Base-by-base conservation (phyloP, 306 rosid species). In the Gillenia trifoliata region DNA sequence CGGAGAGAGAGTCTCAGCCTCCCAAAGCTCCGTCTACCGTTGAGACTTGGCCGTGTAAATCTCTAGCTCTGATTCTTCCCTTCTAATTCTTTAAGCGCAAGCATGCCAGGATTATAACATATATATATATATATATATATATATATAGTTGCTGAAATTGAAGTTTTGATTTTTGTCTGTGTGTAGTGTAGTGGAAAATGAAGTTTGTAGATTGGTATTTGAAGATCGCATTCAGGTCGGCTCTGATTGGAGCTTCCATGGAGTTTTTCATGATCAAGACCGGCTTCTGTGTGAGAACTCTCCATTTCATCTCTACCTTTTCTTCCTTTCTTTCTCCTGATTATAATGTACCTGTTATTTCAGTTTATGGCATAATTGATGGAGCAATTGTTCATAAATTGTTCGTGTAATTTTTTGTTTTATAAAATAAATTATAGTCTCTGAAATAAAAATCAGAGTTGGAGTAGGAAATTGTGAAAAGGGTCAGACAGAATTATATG, bases 231-330 rank as follows among this genome's bases (percentile, higher is more conserved):
- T 71, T 76, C 49, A 96, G 75, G 10, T 90, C 96, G 1, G 92
- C 93, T 79, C 74, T 91, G 70, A 71, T 93, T 75, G 94, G 97
- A 82, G 96, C 87, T 78, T 93, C 97, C 79, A 89, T 93, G 98
- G 97, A 93, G 76, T 20, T 91, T 45, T 91, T 93, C 88, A 91
- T 91, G 98, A 86, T 93, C 76, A 85, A 91, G 77, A 85, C 97
- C 63, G 93, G 93, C 83, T 93, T 93, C 90, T 93, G 98, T 93
- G 83, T 80, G 96, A 84, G 83, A 88, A 84, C 78, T 68, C 73
- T 85, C 92, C 93, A 74, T 88, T 73, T 71, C 70, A 9, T 63
- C 4, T 36, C 30, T 72, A 66, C 72, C 33, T 40, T 40, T 12
- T 69, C 20, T 6, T 68, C 31, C 11, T 40, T 2, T 28, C 8